A percentile compares a stretch with the other conserved stretches of the same genome.
These are phyloP conservation scores for Cladochytrium tenue DNA, from an alignment of 371 early-diverging fungal genomes.

Conservation along the genomic window DNA sequence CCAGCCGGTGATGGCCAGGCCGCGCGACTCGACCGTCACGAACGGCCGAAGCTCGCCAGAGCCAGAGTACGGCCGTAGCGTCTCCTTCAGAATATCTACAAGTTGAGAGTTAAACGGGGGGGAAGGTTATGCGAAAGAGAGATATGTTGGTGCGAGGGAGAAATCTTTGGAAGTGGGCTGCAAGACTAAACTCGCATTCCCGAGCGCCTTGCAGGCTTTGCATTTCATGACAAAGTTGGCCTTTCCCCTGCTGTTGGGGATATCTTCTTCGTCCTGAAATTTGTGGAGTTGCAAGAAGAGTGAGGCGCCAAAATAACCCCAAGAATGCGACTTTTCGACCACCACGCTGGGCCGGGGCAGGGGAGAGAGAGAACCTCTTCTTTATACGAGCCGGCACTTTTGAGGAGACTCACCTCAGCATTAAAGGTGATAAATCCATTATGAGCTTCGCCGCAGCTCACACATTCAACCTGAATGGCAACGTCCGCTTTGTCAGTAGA, in stretches of 20 bases:
- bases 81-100: constrained; percentile 64
- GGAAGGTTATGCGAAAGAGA: neutral
- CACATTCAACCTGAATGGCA: constrained; percentile 74
- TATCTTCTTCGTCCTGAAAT: constrained; percentile 11
- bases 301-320: too few species aligned
- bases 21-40: constrained; percentile 79
- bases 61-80: constrained; percentile 66
- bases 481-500: neutral
- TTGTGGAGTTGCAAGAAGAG: neutral
- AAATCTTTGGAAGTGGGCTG: too few species aligned
- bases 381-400: too few species aligned
- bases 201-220: constrained; percentile 85
- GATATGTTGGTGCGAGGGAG: too few species aligned
- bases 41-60: constrained; percentile 65
- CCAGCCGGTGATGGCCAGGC: constrained; percentile 81
- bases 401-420: constrained; percentile 5
- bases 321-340: too few species aligned
- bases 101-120: constrained; percentile 7
- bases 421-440: constrained; percentile 76
- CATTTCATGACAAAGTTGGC: constrained; percentile 91
- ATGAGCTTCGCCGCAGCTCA: constrained; percentile 78
- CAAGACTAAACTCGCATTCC: constrained; percentile 28
- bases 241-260: constrained; percentile 56
- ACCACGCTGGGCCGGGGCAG: constrained; percentile 6
- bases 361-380: too few species aligned